Conservation (phyloP, 148 eudicot genomes). For the Rhododendron molle region DNA sequence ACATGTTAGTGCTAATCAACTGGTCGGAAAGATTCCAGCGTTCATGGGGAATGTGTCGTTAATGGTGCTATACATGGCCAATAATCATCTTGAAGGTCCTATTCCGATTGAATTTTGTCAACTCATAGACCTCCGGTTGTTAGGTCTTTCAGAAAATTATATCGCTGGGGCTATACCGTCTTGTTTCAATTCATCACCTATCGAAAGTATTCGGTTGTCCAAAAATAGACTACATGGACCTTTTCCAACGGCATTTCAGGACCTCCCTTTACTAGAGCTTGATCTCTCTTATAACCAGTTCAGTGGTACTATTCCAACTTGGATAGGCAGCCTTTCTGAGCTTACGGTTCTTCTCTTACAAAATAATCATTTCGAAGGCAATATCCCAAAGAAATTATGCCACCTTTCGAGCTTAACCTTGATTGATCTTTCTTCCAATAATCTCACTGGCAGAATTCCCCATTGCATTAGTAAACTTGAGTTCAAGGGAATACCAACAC, state of each 20-base stretch:
- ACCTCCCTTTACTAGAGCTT: too few relatives aligned
- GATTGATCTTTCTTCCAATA: not conserved
- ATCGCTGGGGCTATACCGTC: not conserved
- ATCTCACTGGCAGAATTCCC: not conserved
- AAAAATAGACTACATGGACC: not conserved
- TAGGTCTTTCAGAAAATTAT: not conserved
- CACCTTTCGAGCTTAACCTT: not conserved
- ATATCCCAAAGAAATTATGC: not conserved
- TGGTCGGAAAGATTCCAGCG: not conserved
- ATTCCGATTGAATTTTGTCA: not conserved
- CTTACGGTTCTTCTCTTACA: not conserved
- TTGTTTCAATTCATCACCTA: not conserved
- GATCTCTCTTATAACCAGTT: not conserved
- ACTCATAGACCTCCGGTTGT: rapidly evolving
- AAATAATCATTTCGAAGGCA: not conserved
- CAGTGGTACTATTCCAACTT: not conserved
- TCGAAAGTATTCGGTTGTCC: too few relatives aligned
- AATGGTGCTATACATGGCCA: not conserved
- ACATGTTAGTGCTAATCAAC: not conserved
- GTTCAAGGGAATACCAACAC: not conserved
- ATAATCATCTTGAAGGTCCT: constrained; percentile 4
- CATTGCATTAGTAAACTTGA: not conserved
- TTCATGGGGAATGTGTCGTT: not conserved
- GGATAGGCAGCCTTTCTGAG: not conserved
- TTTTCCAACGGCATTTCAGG: not conserved